Evolutionary conservation across 1,284 basidiomycete genomes (phyloP).

Genomic region (Puccinia coronata): DNA sequence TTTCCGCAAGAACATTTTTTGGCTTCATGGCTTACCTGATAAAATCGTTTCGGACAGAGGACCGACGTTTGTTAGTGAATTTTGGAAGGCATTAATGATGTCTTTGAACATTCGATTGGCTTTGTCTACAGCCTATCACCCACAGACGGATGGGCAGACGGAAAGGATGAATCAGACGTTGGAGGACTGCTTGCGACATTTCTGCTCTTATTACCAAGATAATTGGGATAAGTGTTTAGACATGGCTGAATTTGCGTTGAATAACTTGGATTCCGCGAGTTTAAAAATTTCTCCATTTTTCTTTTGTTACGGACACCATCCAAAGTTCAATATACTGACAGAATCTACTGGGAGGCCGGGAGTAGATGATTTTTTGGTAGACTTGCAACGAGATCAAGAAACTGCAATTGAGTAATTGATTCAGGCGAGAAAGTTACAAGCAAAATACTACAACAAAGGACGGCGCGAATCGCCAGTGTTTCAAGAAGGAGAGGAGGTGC

Average conservation of each 20-base stretch:
- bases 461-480: background rate
- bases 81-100: background rate
- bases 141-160: constrained; percentile 23
- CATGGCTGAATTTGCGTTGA: constrained; percentile 57
- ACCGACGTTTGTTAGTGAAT: background rate
- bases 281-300: constrained; percentile 61
- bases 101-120: background rate
- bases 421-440: background rate
- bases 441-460: background rate
- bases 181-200: constrained; percentile 51
- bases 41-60: constrained; percentile 19
- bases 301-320: constrained; percentile 60
- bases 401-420: background rate
- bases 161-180: background rate
- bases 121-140: constrained; percentile 26
- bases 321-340: constrained; percentile 51
- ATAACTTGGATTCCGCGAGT: constrained; percentile 51
- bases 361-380: background rate
- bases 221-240: too few species aligned
- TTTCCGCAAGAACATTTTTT: constrained; percentile 3
- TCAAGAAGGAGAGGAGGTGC: background rate
- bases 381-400: background rate
- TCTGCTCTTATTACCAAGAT: constrained; percentile 50
- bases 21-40: background rate
- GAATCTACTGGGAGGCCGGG: background rate